Evolutionary conservation across 108 stramenopile species (phyloP), one percentile per base, ranked within the genome.

Genomic region (Pseudonitzschia pungens): DNA sequence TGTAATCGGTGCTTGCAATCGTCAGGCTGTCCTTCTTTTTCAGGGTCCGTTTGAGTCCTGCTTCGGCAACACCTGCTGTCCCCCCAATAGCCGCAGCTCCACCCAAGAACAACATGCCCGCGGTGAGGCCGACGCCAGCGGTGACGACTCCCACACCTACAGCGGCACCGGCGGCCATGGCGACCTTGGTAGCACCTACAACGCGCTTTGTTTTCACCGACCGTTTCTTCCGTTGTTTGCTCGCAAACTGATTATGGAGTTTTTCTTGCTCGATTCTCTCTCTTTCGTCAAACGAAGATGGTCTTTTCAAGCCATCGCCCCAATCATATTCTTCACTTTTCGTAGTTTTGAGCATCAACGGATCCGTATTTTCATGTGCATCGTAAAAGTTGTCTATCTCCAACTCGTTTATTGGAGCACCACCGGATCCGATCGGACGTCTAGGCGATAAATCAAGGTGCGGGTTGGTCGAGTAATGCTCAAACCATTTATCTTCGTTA

Each of bases 81-180:
- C 89, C 95, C 7, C 89, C 95, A 11, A 87, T 89, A 12, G 89
- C 91, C 27, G 91, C 89, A 33, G 87, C 84, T 18, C 88, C 79
- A 0, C 90, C 89, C 9, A 95, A 60, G 68, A 91, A 78, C 9
- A 88, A 77, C 56, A 94, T 70, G n/a, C 91, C 95, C n/a, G 90
- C 87, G 9, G 77, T 82, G 14, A 94, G 59, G 18, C 92, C 90
- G 20, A 89, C 78, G 14, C 95, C 95, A 16, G 91, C 89, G 16
- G 95, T 96, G 21, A 94, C 56, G 5, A 93, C 81, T 15, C 89
- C 87, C 14, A 89, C 78, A 4, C 90, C 87, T 20, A 86, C 79
- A 44, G 85, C 89, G n/a, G 88, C 92, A 48, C 83, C 88, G 6
- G 91, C 83, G 2, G 86, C 79, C 8, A 86, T 90, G 10, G 89